Base-by-base conservation (phyloP, 176 grass and related monocot species). In the Ensete glaucum region DNA sequence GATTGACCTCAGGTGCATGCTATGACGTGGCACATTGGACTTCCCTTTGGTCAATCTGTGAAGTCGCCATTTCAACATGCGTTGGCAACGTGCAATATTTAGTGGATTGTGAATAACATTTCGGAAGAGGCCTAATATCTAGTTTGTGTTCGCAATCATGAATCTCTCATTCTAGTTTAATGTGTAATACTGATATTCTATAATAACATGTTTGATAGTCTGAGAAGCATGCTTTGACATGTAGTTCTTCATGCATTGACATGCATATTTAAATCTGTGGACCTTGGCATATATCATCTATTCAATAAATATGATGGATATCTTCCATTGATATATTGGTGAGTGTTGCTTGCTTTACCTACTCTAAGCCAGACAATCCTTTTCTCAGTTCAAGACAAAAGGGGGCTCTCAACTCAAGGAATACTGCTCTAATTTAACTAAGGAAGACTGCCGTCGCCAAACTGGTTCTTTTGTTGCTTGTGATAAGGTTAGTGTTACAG, bases 331-430 rank as follows among this genome's bases (percentile, higher is more conserved):
- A 52, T 3, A 48, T 67, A 20, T 51, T 70, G 8, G 17, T n/a
- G 51, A 9, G 17, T 70, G 34, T 70, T 70, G 43, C 67, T 70
- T 50, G 43, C 48, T 20, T 50, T 9, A 50, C 43, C 1, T 21
- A 50, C 72, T 87, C 62, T 62, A 6, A 80, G 12, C 23, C 29
- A 27, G 54, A 20, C 4, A 17, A 20, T 64, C 29, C 67, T 78
- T 62, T 88, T 81, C 51, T 62, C 81, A 96, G 89, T 96, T 96
- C 77, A 96, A 96, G 77, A 92, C 92, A 70, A 96, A 96, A 81
- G 92, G 92, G 77, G 92, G 92, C 9, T 96, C 92, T 52, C 92
- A 96, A 76, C 92, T 96, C 26, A 96, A 96, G 83, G 92, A 96
- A 82, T 96, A 96, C 27, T 96, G 92, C 50, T 89, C 92, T 43